phyloP scores from a whole-genome alignment of 495 filamentous ascomycete species.

The Xylaria longipes region DNA sequence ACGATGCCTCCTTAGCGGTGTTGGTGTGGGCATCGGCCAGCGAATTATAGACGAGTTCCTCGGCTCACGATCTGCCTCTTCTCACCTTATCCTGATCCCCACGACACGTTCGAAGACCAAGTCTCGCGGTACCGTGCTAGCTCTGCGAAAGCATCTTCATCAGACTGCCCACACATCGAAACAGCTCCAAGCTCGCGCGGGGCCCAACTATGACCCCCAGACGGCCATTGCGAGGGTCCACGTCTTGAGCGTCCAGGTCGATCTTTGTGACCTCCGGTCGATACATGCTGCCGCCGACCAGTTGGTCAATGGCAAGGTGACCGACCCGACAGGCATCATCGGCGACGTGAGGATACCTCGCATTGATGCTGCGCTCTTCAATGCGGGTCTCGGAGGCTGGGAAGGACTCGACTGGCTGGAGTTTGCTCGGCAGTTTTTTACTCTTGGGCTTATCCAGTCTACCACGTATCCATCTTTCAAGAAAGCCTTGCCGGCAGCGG shows the following conservation, averaged over 20 bases:
- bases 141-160: conserved; percentile 60
- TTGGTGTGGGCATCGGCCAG: conserved; percentile 84
- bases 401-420: conserved; percentile 74
- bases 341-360: conserved; percentile 63
- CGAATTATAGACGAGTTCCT: conserved; percentile 94
- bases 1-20: conserved; percentile 65
- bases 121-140: conserved; percentile 61
- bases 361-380: conserved; percentile 81
- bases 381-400: conserved; percentile 91
- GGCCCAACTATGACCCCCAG: conserved; percentile 51
- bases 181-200: conserved; percentile 45
- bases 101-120: conserved; percentile 69
- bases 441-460: conserved; percentile 67
- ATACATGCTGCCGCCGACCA: conserved; percentile 54
- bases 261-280: conserved; percentile 60
- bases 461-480: conserved; percentile 85
- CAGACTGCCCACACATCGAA: conserved; percentile 47
- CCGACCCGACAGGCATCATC: conserved; percentile 48
- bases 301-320: conserved; percentile 57
- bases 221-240: conserved; percentile 56
- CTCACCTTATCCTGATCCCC: conserved; percentile 69
- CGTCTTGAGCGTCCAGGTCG: conserved; percentile 62
- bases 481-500: conserved; percentile 67
- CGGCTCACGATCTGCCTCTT: conserved; percentile 62
- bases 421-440: conserved; percentile 63